Evolutionary conservation across 768 basidiomycete species (phyloP).

Genomic region (Daedalea quercina): DNA sequence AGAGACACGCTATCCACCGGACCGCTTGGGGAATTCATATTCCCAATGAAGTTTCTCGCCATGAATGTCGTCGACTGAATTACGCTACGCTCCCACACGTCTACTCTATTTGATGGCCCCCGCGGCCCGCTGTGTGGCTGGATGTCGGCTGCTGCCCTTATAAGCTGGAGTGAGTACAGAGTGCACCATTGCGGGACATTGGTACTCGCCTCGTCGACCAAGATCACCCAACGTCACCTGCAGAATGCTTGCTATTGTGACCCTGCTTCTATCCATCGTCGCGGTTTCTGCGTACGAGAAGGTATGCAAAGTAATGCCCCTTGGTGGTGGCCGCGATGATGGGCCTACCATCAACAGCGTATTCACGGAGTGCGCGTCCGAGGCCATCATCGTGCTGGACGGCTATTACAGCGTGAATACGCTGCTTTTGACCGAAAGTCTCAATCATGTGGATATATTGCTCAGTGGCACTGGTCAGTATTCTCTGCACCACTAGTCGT

Average conservation of each 20-base stretch:
- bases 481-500: neutral
- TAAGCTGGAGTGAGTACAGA: too few species aligned
- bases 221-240: too few species aligned
- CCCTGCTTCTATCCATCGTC: too few species aligned
- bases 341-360: conserved; percentile 29
- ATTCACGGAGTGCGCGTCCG: conserved; percentile 24
- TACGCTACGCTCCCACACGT: too few species aligned
- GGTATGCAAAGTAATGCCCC: conserved; percentile 23
- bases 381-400: conserved; percentile 26
- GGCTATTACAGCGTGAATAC: conserved; percentile 32
- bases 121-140: too few species aligned
- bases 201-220: too few species aligned
- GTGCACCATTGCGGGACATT: too few species aligned
- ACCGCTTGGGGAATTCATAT: conserved; percentile 23
- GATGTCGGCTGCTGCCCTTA: too few species aligned
- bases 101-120: too few species aligned
- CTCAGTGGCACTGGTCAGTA: conserved; percentile 29
- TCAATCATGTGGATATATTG: conserved; percentile 32
- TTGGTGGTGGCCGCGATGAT: conserved; percentile 29
- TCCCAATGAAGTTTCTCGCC: conserved; percentile 20
- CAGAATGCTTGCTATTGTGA: too few species aligned
- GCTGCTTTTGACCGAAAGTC: conserved; percentile 30
- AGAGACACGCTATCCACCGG: conserved; percentile 15
- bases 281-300: too few species aligned
- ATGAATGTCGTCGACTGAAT: too few species aligned